Evolutionary conservation across 352 stramenopile genomes (phyloP), one percentile per base, ranked within the genome.

Genomic region (Phytopythium montanum): DNA sequence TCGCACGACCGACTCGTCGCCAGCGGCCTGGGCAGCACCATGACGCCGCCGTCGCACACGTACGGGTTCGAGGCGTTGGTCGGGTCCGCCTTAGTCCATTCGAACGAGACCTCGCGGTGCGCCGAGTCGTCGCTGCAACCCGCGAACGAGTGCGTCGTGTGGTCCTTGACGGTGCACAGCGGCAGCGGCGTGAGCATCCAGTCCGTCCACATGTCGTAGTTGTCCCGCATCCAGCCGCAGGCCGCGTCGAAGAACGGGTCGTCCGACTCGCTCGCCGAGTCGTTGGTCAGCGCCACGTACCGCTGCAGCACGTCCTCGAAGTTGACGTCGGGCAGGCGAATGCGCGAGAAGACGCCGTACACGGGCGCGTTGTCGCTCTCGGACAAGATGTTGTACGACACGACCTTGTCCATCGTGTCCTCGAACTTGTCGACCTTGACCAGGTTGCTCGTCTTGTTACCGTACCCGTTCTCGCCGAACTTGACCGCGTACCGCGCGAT

Each of bases 381-480:
- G 61, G 64, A 29, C 64, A 84, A 51, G 36, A 54, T 41, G 18
- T 54, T 54, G 49, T 41, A 54, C 5, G 49, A 54, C 29, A 31
- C 28, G 18, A 54, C 29, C 28, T 54, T 54, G 5, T 54, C 26
- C 26, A 41, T 54, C 31, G 26, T 41, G 5, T 54, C 19, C 12
- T 54, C 49, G 28, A 41, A 54, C 9, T 16, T 14, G n/a, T 83
- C 77, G 23, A 79, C 65, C 0, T 56, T 36, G 2, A 83, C 59
- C 0, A 60, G 72, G 50, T 85, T 85, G 9, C 29, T 64, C 0
- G 66, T 80, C 13, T 38, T 10, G 2, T 62, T 34, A 14, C 76
- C 73, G 48, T 81, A 81, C 0, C 76, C 76, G 41, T 65, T 66
- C 42, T 83, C 74, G 9, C 77, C 74, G 61, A 74, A 87, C 0